A percentile compares a stretch with the other conserved stretches of the same genome.
Evolutionary conservation across 2,329 filamentous ascomycete genomes (phyloP).

Genomic region (Graphiopsis chlorocephala): DNA sequence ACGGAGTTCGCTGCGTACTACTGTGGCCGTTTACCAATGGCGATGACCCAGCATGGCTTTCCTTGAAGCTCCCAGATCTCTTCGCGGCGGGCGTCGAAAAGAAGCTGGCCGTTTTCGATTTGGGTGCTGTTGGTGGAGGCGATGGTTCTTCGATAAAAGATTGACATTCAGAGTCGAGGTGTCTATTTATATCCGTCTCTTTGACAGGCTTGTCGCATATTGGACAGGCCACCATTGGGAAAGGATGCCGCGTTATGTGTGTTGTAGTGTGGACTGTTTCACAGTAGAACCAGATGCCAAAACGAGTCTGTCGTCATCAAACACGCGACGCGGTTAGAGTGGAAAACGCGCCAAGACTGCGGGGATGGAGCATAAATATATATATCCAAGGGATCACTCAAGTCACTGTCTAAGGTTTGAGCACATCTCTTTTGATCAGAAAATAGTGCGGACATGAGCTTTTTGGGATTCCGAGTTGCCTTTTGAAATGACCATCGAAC

Average conservation of each 20-base stretch:
- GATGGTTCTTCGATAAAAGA: slow-evolving; percentile 59
- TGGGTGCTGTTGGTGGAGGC: slow-evolving; percentile 29
- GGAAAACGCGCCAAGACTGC: not conserved
- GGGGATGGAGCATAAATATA: not conserved
- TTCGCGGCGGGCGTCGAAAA: slow-evolving; percentile 55
- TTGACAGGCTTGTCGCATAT: slow-evolving; percentile 44
- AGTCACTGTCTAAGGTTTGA: too few relatives aligned
- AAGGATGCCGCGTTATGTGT: not conserved
- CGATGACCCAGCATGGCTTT: slow-evolving; percentile 25
- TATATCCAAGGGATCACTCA: too few relatives aligned
- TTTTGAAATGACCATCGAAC: too few relatives aligned
- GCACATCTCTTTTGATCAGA: too few relatives aligned
- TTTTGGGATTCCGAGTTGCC: too few relatives aligned
- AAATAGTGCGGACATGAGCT: not conserved
- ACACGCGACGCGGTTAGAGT: not conserved
- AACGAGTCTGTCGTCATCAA: slow-evolving; percentile 2
- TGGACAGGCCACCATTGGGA: slow-evolving; percentile 27
- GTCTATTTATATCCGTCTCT: slow-evolving; percentile 75
- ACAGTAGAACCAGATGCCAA: not conserved
- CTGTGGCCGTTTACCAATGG: slow-evolving; percentile 17
- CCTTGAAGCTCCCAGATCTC: slow-evolving; percentile 32
- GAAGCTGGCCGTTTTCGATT: slow-evolving; percentile 48
- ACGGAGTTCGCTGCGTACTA: slow-evolving; percentile 22
- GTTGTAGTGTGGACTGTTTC: not conserved
- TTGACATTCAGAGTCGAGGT: slow-evolving; percentile 82